phyloP scores from a whole-genome alignment of 2,329 filamentous ascomycete genomes.

The Trichothecium sympodiale region DNA sequence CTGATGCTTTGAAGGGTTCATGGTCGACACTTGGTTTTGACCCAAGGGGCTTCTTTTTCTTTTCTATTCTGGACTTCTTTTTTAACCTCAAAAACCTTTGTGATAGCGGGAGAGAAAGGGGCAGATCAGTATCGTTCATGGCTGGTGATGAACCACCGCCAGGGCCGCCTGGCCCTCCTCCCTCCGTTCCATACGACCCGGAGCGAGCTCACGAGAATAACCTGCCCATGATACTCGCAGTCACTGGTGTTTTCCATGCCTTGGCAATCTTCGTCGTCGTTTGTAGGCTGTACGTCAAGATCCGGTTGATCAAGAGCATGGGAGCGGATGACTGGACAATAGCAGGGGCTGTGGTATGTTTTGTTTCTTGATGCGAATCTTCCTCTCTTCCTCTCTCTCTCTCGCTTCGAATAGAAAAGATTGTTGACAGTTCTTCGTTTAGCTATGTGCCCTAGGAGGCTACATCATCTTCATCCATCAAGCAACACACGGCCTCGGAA shows the following conservation, averaged over 20 bases:
- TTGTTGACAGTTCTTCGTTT: too few relatives aligned
- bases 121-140: too few relatives aligned
- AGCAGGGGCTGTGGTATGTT: slow-evolving; percentile 14
- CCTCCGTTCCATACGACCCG: slow-evolving; percentile 5
- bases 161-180: too few relatives aligned
- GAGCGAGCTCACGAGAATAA: slow-evolving; percentile 15
- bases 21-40: too few relatives aligned
- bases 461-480: slow-evolving; percentile 28
- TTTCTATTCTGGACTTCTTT: too few relatives aligned
- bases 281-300: slow-evolving; percentile 9
- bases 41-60: too few relatives aligned
- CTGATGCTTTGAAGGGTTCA: too few relatives aligned
- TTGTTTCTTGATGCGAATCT: background rate
- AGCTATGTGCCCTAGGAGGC: slow-evolving; percentile 18
- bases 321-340: slow-evolving; percentile 18
- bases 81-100: too few relatives aligned
- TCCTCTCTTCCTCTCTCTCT: background rate
- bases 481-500: slow-evolving; percentile 32
- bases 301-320: slow-evolving; percentile 11
- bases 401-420: too few relatives aligned
- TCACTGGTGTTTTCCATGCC: slow-evolving; percentile 11
- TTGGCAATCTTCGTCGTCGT: slow-evolving; percentile 11
- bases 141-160: too few relatives aligned
- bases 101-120: too few relatives aligned
- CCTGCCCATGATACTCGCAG: slow-evolving; percentile 11